Evolutionary conservation across 805 yeast genomes (phyloP).

Genomic region (Blastobotrys attinorum): DNA sequence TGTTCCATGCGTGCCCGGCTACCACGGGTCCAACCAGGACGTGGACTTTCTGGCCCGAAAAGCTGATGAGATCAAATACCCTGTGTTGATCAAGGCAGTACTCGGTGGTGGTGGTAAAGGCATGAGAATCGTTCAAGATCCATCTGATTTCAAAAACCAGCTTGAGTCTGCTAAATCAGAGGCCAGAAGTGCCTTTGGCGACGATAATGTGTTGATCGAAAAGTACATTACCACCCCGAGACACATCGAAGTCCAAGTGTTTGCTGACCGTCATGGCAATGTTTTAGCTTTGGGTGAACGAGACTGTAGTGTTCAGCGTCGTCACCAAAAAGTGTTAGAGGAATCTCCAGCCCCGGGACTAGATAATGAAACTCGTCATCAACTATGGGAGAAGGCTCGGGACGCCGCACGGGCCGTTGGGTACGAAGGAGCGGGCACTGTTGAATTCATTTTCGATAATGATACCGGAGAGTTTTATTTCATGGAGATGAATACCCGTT

Average conservation of each 20-base stretch:
- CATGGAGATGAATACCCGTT: slow-evolving; percentile 50
- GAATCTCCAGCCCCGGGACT: slow-evolving; percentile 53
- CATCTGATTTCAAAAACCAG: slow-evolving; percentile 40
- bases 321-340: slow-evolving; percentile 49
- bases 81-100: slow-evolving; percentile 49
- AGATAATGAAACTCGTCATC: slow-evolving; percentile 38
- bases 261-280: slow-evolving; percentile 47
- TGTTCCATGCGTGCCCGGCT: slow-evolving; percentile 30
- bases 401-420: slow-evolving; percentile 41
- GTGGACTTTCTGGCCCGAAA: slow-evolving; percentile 18
- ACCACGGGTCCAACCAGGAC: slow-evolving; percentile 27
- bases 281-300: slow-evolving; percentile 52
- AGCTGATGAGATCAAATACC: slow-evolving; percentile 33
- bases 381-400: slow-evolving; percentile 43
- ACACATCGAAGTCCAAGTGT: slow-evolving; percentile 50
- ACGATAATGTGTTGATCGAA: slow-evolving; percentile 46
- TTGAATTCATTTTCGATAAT: slow-evolving; percentile 48
- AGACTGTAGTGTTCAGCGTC: slow-evolving; percentile 49
- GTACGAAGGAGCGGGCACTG: slow-evolving; percentile 53
- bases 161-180: slow-evolving; percentile 48
- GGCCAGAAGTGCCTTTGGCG: slow-evolving; percentile 48
- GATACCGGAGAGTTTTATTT: slow-evolving; percentile 44
- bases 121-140: slow-evolving; percentile 44
- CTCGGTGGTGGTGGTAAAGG: slow-evolving; percentile 58
- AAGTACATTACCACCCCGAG: slow-evolving; percentile 48